Evolutionary conservation across 352 stramenopile species (phyloP).

Genomic region (Phytophthora podocarpi): DNA sequence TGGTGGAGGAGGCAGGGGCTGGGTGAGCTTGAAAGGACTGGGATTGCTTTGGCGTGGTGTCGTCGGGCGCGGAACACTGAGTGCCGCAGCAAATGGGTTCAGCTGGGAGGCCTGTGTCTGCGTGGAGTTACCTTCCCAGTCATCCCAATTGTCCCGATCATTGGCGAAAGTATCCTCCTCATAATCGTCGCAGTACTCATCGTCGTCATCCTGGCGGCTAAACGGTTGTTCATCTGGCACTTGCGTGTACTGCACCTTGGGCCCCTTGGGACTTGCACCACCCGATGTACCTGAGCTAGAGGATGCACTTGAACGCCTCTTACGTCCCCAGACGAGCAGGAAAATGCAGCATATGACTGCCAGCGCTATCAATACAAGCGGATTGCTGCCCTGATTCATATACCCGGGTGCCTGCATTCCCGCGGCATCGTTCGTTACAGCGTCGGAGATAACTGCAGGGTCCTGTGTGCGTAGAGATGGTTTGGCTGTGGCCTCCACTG

Average conservation of each 20-base stretch:
- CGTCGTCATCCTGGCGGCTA: slow-evolving; percentile 47
- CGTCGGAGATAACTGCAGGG: slow-evolving; percentile 23
- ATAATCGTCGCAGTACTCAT: slow-evolving; percentile 58
- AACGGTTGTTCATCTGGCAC: slow-evolving; percentile 55
- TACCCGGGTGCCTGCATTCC: slow-evolving; percentile 18
- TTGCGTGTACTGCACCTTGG: slow-evolving; percentile 70
- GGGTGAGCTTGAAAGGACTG: slow-evolving; percentile 32
- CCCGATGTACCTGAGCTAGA: slow-evolving; percentile 15
- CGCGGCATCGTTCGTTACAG: slow-evolving; percentile 16
- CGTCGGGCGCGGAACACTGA: slow-evolving; percentile 15
- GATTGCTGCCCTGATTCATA: slow-evolving; percentile 47
- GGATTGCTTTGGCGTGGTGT: slow-evolving; percentile 10
- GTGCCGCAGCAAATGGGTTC: slow-evolving; percentile 47
- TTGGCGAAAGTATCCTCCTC: slow-evolving; percentile 54
- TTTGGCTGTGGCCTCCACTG: slow-evolving; percentile 26
- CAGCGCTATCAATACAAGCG: slow-evolving; percentile 46
- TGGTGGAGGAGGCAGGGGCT: slow-evolving; percentile 24
- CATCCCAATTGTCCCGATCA: slow-evolving; percentile 64
- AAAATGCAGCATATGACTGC: slow-evolving; percentile 62
- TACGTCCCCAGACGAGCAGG: slow-evolving; percentile 56
- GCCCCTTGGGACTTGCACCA: slow-evolving; percentile 13
- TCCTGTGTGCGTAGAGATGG: slow-evolving; percentile 42
- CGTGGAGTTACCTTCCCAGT: slow-evolving; percentile 60
- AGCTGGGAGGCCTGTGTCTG: slow-evolving; percentile 41
- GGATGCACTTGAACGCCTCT: slow-evolving; percentile 34